A percentile compares a stretch with the other conserved stretches of the same genome.
phyloP scores from a whole-genome alignment of 208 protist genomes.

The Herpetomonas tarakana region DNA sequence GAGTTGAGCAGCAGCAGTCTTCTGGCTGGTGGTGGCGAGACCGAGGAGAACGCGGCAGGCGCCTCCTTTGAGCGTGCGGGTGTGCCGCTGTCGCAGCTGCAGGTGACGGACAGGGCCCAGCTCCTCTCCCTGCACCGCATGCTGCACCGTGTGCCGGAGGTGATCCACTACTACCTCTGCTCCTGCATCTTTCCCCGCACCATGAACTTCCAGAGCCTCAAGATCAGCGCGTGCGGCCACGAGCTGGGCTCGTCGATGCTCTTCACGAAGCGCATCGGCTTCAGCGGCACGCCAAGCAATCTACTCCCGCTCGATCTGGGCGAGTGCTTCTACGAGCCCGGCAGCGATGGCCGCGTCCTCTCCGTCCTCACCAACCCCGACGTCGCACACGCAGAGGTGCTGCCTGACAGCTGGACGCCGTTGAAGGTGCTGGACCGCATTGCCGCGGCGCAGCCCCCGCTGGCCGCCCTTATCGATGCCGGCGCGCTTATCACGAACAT shows the following conservation, averaged over 20 bases:
- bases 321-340: slow-evolving; percentile 93
- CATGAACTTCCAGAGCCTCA: slow-evolving; percentile 89
- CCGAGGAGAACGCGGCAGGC: slow-evolving; percentile 15
- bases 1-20: neutral
- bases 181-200: slow-evolving; percentile 82
- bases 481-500: slow-evolving; percentile 96
- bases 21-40: neutral
- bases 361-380: slow-evolving; percentile 85
- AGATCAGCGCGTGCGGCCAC: slow-evolving; percentile 94
- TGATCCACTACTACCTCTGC: slow-evolving; percentile 87
- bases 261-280: slow-evolving; percentile 91
- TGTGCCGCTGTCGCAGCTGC: slow-evolving; percentile 87
- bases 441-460: slow-evolving; percentile 68
- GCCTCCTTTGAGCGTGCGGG: slow-evolving; percentile 34
- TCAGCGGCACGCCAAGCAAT: slow-evolving; percentile 94
- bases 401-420: slow-evolving; percentile 87
- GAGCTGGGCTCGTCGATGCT: slow-evolving; percentile 94
- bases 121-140: slow-evolving; percentile 53
- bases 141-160: slow-evolving; percentile 67
- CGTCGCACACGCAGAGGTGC: slow-evolving; percentile 55
- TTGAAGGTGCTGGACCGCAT: slow-evolving; percentile 88
- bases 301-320: slow-evolving; percentile 93
- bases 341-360: slow-evolving; percentile 92
- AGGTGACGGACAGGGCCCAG: slow-evolving; percentile 68
- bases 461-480: slow-evolving; percentile 94